A percentile compares a stretch with the other conserved stretches of the same genome.
phyloP scores from a whole-genome alignment of 768 basidiomycete species.

The Lentinula lateritia region DNA sequence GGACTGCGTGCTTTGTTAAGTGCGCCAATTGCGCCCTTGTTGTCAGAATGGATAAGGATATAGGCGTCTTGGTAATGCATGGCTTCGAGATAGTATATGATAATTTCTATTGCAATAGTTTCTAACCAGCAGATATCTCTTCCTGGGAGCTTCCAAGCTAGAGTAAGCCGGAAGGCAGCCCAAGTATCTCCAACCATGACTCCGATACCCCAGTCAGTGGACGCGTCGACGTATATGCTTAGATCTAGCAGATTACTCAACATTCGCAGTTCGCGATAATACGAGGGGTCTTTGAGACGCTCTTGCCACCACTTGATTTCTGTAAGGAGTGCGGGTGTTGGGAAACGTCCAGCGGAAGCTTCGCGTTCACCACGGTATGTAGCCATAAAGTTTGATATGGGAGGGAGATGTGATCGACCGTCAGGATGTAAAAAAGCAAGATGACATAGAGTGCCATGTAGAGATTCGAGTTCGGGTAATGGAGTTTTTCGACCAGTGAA shows the following conservation, averaged over 20 bases:
- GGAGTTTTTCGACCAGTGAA: background rate
- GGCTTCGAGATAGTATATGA: background rate
- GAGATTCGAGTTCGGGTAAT: slow-evolving; percentile 3
- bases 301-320: slow-evolving; percentile 29
- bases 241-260: slow-evolving; percentile 6
- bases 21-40: slow-evolving; percentile 28
- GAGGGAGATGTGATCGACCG: slow-evolving; percentile 20
- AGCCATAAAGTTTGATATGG: slow-evolving; percentile 19
- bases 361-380: slow-evolving; percentile 11
- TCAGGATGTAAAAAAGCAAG: slow-evolving; percentile 22
- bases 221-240: slow-evolving; percentile 29
- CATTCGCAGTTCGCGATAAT: slow-evolving; percentile 11
- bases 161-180: slow-evolving; percentile 19
- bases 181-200: slow-evolving; percentile 20
- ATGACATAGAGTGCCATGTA: slow-evolving; percentile 27
- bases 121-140: slow-evolving; percentile 21
- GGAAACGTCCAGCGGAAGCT: no score
- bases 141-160: slow-evolving; percentile 11
- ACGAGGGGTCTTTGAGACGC: background rate
- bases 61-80: slow-evolving; percentile 13
- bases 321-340: slow-evolving; percentile 6
- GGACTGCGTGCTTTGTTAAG: slow-evolving; percentile 12
- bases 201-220: slow-evolving; percentile 35
- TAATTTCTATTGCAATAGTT: slow-evolving; percentile 14
- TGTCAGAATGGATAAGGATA: slow-evolving; percentile 26